A percentile compares a stretch with the other conserved stretches of the same genome.
Conservation (phyloP, 2,329 filamentous ascomycete species). For the Beauveria medogensis region DNA sequence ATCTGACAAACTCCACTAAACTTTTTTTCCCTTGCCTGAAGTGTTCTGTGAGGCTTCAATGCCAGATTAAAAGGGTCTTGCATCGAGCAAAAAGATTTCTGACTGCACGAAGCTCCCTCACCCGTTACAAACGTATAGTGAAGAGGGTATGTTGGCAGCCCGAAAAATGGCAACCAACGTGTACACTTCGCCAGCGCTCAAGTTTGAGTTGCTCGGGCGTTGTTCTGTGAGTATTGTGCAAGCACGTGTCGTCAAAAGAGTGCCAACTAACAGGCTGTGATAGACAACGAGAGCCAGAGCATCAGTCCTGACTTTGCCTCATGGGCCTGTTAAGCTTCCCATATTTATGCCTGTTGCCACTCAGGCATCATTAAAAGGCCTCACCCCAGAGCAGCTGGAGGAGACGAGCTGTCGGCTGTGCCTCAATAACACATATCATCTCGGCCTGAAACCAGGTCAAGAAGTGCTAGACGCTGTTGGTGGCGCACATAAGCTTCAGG, state of each 20-base stretch:
- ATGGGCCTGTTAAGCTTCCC: slow-evolving; percentile 82
- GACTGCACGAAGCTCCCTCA: background rate
- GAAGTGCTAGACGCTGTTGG: slow-evolving; percentile 79
- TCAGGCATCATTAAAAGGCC: slow-evolving; percentile 87
- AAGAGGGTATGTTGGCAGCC: slow-evolving; percentile 21
- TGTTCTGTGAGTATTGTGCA: slow-evolving; percentile 60
- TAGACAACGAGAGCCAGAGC: slow-evolving; percentile 93
- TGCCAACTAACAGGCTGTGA: slow-evolving; percentile 1
- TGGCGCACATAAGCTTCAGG: slow-evolving; percentile 88
- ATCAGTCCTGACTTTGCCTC: slow-evolving; percentile 77
- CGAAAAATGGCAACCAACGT: slow-evolving; percentile 43
- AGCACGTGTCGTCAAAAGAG: background rate
- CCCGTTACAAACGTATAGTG: background rate
- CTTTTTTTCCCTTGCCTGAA: background rate
- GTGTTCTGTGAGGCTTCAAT: background rate
- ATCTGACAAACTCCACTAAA: slow-evolving; percentile 1
- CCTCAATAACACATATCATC: slow-evolving; percentile 96
- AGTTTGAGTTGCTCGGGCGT: slow-evolving; percentile 67
- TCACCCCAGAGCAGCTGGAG: slow-evolving; percentile 87
- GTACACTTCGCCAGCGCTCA: slow-evolving; percentile 58
- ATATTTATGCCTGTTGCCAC: slow-evolving; percentile 99
- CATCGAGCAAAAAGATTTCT: background rate
- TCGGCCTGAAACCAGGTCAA: slow-evolving; percentile 91
- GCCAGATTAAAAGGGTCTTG: background rate
- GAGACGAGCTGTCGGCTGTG: slow-evolving; percentile 84